A percentile compares a stretch with the other conserved stretches of the same genome.
Conservation (phyloP, 169 alveolate species). For the Eimeria maxima region DNA sequence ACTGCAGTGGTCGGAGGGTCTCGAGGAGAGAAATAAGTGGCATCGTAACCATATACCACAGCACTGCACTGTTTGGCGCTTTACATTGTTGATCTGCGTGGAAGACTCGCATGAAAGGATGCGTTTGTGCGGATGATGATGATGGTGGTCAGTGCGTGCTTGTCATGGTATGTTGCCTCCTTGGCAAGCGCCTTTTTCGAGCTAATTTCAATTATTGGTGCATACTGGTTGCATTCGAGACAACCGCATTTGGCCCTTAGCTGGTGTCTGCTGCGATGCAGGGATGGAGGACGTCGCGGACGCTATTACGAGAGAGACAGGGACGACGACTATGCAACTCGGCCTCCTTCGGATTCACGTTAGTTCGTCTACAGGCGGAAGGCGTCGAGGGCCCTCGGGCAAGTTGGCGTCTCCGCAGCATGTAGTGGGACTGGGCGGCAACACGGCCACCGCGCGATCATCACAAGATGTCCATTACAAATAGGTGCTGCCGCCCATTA, state of each 20-base stretch:
- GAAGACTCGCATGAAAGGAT: conserved; percentile 36
- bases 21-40: conserved; percentile 34
- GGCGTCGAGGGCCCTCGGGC: neutral
- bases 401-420: neutral
- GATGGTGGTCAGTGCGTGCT: conserved; percentile 55
- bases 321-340: conserved; percentile 14
- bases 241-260: neutral
- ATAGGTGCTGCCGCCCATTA: neutral
- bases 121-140: conserved; percentile 52
- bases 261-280: conserved; percentile 46
- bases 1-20: conserved; percentile 53
- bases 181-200: conserved; percentile 10
- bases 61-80: neutral
- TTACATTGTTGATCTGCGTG: conserved; percentile 45
- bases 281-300: conserved; percentile 41
- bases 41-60: neutral
- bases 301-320: conserved; percentile 61
- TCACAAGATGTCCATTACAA: neutral
- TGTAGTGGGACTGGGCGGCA: conserved; percentile 4
- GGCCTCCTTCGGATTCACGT: conserved; percentile 50
- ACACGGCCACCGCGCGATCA: neutral
- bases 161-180: conserved; percentile 60
- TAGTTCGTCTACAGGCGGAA: neutral
- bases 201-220: neutral
- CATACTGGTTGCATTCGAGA: neutral